phyloP scores from a whole-genome alignment of 129 eudicot genomes.

The Arctium lappa region DNA sequence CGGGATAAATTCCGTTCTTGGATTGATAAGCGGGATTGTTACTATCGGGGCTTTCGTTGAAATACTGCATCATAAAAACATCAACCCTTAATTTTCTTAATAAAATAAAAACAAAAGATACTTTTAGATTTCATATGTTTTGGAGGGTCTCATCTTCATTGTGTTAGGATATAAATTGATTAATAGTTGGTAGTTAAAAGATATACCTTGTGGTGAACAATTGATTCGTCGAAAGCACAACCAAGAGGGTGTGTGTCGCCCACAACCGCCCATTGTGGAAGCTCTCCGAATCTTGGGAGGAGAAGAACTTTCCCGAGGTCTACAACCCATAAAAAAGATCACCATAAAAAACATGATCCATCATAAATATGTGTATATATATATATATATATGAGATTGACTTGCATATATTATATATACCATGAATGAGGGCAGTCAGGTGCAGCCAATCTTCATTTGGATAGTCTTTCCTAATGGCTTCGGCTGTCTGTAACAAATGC shows the following conservation, averaged over 20 bases:
- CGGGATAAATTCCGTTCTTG: constrained; percentile 62
- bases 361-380: neutral
- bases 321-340: constrained; percentile 23
- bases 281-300: constrained; percentile 71
- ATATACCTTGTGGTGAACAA: constrained; percentile 80
- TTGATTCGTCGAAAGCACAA: constrained; percentile 79
- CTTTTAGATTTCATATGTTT: too few relatives aligned
- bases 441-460: constrained; percentile 96
- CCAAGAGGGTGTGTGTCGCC: constrained; percentile 96
- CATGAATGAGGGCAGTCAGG: constrained; percentile 88
- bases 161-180: neutral
- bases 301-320: constrained; percentile 83
- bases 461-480: constrained; percentile 83
- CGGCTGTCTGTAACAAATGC: constrained; percentile 88
- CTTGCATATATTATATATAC: constrained; percentile 24
- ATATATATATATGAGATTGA: neutral
- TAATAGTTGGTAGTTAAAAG: neutral
- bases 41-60: constrained; percentile 58
- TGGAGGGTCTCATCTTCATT: too few relatives aligned
- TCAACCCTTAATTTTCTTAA: neutral
- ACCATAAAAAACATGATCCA: neutral
- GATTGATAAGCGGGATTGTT: constrained; percentile 59
- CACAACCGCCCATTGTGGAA: constrained; percentile 98
- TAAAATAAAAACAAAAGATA: neutral
- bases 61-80: constrained; percentile 41